Conservation (phyloP, 208 protist species). For the Trypanosomatidae sp. region DNA sequence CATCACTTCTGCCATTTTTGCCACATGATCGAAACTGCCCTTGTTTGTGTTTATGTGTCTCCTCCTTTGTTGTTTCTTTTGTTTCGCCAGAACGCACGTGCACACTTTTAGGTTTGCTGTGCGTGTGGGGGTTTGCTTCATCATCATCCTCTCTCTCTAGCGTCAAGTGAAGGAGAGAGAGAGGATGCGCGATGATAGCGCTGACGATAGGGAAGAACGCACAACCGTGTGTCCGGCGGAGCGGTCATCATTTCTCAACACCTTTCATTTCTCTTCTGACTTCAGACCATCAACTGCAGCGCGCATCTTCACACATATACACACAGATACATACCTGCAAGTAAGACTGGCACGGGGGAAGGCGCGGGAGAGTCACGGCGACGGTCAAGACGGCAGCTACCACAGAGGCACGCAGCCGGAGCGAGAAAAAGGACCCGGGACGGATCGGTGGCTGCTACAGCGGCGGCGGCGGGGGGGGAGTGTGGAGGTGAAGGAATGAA, state of each 20-base stretch:
- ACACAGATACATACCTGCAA: constrained; percentile 1
- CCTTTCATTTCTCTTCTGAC: neutral
- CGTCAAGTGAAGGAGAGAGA: neutral
- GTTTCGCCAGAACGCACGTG: neutral
- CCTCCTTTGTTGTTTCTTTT: neutral
- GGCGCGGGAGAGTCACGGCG: neutral
- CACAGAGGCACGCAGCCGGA: neutral
- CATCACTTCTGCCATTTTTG: neutral
- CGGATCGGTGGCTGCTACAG: neutral
- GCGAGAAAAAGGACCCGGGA: neutral
- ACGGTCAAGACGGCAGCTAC: neutral
- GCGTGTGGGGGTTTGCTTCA: neutral
- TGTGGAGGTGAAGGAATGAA: neutral
- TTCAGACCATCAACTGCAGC: neutral
- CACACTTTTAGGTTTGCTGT: neutral
- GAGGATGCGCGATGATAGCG: neutral
- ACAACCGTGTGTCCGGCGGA: neutral
- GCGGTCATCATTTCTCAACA: neutral
- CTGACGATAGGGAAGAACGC: neutral
- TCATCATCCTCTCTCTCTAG: neutral
- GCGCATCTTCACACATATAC: constrained; percentile 8
- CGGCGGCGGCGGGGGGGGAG: neutral
- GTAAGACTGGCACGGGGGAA: neutral
- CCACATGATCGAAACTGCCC: neutral
- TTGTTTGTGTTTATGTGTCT: constrained; percentile 1